Evolutionary conservation across 1,139 yeast species (phyloP).

Genomic region (Petasospora rhodanensis): DNA sequence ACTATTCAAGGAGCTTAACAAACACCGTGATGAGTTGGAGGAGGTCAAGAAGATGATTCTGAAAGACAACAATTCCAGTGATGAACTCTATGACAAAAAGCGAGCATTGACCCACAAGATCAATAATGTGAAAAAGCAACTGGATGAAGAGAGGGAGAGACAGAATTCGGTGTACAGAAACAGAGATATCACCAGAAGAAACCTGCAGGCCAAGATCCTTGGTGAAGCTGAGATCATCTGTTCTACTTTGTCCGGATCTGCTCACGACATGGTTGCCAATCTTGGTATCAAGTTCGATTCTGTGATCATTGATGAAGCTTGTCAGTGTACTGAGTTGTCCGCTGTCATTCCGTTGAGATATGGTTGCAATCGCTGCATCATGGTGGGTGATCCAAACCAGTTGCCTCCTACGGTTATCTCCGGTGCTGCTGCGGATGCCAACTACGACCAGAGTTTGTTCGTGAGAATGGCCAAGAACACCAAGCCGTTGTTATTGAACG

Average conservation of each 20-base stretch:
- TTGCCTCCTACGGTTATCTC: constrained; percentile 98
- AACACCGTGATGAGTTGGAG: constrained; percentile 37
- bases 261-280: constrained; percentile 78
- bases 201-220: constrained; percentile 67
- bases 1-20: constrained; percentile 30
- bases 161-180: constrained; percentile 65
- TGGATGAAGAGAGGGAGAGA: constrained; percentile 77
- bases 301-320: constrained; percentile 97
- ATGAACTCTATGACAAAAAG: constrained; percentile 14
- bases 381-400: constrained; percentile 99
- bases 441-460: constrained; percentile 88
- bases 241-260: constrained; percentile 90
- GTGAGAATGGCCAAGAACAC: constrained; percentile 83
- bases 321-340: constrained; percentile 93
- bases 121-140: constrained; percentile 63
- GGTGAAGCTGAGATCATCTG: constrained; percentile 85
- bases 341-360: constrained; percentile 90
- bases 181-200: constrained; percentile 73
- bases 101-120: constrained; percentile 55
- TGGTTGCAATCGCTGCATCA: constrained; percentile 85
- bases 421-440: constrained; percentile 71
- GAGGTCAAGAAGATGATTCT: constrained; percentile 42
- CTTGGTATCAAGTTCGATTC: constrained; percentile 79
- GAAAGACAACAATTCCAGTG: constrained; percentile 13
- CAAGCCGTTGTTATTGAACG: constrained; percentile 67